Base-by-base conservation (phyloP, 768 basidiomycete genomes). In the Mycena venus region DNA sequence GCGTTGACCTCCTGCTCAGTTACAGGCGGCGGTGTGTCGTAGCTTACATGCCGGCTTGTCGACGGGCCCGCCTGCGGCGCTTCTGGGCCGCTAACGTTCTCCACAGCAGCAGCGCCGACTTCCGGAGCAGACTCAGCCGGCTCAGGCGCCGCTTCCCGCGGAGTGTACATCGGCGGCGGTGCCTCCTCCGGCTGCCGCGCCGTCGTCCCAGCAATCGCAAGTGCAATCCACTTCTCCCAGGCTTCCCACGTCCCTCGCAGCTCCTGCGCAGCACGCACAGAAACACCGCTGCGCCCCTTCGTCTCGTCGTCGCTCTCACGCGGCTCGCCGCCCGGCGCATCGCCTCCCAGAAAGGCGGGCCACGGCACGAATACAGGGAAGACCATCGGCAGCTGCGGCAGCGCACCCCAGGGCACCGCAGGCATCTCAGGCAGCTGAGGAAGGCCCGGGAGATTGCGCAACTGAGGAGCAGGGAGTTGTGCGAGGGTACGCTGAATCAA, bases 331-430 rank as follows among this genome's bases (percentile, higher is more conserved):
- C 69, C 78, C 49, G 79, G 79, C 25, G 83, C 79, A 47, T 86
- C 86, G 17, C 89, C 90, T 65, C 91, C 89, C 68, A 92, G 85
- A 82, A 95, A 90, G 21, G 91, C 88, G 1, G 91, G 88, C 91
- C 91, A 93, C 25, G 95, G 94, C 19, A 95, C 91, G 72, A 92
- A 89, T 27, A 95, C 89, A 21, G 95, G 94, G 88, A 96, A 95
- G 15, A 94, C 93, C 83, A 94, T 86, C 2, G 93, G 93, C 69
- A 94, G 87, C 73, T 93, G 92, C 6, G 92, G 91, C 19, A 93
- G 79, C 31, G 88, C 88, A 55, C 80, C 86, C 92, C 91, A 92
- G 38, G 90, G 89, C 60, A 91, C 89, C 47, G 88, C 86, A 31
- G 92, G 91, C 68, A 95, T 89, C 72, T 90, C 92, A 8, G 91